Conservation (phyloP, 1,139 yeast genomes). For the Suhomyces maxii region DNA sequence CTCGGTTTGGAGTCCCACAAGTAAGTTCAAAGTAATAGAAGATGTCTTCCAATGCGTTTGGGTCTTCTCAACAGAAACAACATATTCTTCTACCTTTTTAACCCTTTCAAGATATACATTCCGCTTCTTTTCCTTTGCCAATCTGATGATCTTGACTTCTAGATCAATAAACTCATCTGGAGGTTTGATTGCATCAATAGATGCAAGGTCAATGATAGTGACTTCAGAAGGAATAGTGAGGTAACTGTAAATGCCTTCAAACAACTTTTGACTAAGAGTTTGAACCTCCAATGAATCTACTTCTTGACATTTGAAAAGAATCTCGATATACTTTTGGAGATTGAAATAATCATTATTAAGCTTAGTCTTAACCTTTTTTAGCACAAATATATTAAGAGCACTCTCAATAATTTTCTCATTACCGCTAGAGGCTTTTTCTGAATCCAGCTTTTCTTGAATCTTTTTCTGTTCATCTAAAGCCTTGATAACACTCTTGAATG, state of each 20-base stretch:
- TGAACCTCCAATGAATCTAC: constrained; percentile 60
- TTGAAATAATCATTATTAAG: constrained; percentile 59
- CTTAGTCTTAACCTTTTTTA: constrained; percentile 54
- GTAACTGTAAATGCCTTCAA: constrained; percentile 46
- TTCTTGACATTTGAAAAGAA: constrained; percentile 58
- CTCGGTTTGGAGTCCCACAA: constrained; percentile 57
- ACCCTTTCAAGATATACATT: constrained; percentile 41
- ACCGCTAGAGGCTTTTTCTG: not conserved
- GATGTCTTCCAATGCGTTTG: constrained; percentile 72
- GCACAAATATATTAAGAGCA: constrained; percentile 57
- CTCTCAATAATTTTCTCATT: constrained; percentile 57
- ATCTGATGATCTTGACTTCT: constrained; percentile 55
- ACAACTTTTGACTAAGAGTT: constrained; percentile 50
- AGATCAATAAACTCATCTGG: constrained; percentile 57
- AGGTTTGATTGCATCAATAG: constrained; percentile 59
- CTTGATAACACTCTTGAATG: constrained; percentile 50
- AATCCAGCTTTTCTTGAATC: not conserved
- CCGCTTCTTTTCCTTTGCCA: constrained; percentile 62
- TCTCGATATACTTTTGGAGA: constrained; percentile 43
- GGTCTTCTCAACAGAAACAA: constrained; percentile 37
- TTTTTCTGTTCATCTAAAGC: constrained; percentile 45
- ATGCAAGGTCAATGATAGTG: constrained; percentile 51
- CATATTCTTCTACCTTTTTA: constrained; percentile 41
- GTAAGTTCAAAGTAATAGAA: constrained; percentile 52
- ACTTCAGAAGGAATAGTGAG: constrained; percentile 60